A percentile compares a stretch with the other conserved stretches of the same genome.
These are phyloP conservation scores for Sphagnum contortum DNA, from an alignment of 225 moss, liverwort and hornwort genomes.

Conservation along the genomic window DNA sequence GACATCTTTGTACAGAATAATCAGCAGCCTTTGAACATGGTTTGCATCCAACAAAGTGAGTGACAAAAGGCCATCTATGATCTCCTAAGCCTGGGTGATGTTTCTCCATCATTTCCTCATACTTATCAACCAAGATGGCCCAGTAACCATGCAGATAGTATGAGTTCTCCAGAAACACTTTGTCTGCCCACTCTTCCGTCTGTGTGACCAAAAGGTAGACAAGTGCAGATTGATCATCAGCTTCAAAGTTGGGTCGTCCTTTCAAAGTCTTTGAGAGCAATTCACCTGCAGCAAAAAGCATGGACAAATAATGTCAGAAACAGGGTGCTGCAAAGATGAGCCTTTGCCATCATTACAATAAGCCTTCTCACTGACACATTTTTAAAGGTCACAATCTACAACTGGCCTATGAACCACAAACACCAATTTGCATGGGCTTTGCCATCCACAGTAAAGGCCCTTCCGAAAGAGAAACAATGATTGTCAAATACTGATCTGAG, in stretches of 20 bases:
- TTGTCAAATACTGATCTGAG: no score
- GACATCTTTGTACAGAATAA: constrained; percentile 27
- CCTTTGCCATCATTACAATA: no score
- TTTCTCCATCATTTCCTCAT: constrained; percentile 34
- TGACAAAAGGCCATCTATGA: constrained; percentile 36
- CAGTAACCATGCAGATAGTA: constrained; percentile 48
- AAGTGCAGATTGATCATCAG: constrained; percentile 32
- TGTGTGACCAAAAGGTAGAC: constrained; percentile 16
- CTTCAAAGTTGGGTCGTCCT: constrained; percentile 34
- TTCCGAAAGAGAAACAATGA: no score
- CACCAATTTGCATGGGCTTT: no score
- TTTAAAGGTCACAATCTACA: no score
- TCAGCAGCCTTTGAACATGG: constrained; percentile 12
- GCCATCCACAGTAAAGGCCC: no score
- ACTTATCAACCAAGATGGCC: constrained; percentile 40
- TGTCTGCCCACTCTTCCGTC: constrained; percentile 14
- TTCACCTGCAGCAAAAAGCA: constrained; percentile 23
- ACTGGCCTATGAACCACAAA: no score
- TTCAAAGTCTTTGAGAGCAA: constrained; percentile 7
- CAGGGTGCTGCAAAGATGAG: no score
- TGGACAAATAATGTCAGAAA: neutral
- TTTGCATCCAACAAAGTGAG: constrained; percentile 46
- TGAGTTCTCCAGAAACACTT: constrained; percentile 31
- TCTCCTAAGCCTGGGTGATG: constrained; percentile 29
- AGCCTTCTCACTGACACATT: no score